A percentile compares a stretch with the other conserved stretches of the same genome.
Conservation (phyloP, 2,329 filamentous ascomycete genomes). For the Mycogone perniciosa region DNA sequence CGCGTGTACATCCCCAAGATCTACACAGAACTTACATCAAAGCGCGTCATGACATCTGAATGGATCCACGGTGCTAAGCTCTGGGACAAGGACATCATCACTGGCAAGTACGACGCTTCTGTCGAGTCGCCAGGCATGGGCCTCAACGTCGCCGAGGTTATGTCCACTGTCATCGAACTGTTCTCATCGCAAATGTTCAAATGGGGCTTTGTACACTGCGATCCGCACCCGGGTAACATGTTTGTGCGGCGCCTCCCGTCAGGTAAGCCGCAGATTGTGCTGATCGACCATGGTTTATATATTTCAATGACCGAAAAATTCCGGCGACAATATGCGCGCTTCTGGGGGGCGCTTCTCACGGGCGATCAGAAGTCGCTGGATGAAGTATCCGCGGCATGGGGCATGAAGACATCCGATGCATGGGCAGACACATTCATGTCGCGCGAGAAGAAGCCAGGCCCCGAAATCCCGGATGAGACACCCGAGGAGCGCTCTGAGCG, state of each 20-base stretch:
- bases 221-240: conserved; percentile 10
- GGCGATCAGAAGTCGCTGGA: conserved; percentile 4
- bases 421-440: conserved; percentile 9
- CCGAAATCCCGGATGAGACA: not conserved
- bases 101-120: not conserved
- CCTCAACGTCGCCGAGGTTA: conserved; percentile 2
- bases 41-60: conserved; percentile 5
- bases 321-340: conserved; percentile 7
- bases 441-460: conserved; percentile 3
- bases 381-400: conserved; percentile 4
- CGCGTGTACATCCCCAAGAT: conserved; percentile 9
- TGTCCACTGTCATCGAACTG: conserved; percentile 6
- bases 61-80: conserved; percentile 11
- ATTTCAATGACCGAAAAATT: not conserved
- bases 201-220: conserved; percentile 11
- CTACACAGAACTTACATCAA: conserved; percentile 1
- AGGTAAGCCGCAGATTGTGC: conserved; percentile 6
- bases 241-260: conserved; percentile 7
- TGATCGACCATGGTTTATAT: conserved; percentile 9
- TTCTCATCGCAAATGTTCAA: conserved; percentile 12
- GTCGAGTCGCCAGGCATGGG: not conserved
- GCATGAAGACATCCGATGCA: conserved; percentile 6
- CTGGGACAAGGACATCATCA: conserved; percentile 9
- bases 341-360: conserved; percentile 6
- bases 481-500: conserved; percentile 4